Base-by-base conservation (phyloP, 371 early-diverging fungal genomes). In the Saksenaea oblongispora region DNA sequence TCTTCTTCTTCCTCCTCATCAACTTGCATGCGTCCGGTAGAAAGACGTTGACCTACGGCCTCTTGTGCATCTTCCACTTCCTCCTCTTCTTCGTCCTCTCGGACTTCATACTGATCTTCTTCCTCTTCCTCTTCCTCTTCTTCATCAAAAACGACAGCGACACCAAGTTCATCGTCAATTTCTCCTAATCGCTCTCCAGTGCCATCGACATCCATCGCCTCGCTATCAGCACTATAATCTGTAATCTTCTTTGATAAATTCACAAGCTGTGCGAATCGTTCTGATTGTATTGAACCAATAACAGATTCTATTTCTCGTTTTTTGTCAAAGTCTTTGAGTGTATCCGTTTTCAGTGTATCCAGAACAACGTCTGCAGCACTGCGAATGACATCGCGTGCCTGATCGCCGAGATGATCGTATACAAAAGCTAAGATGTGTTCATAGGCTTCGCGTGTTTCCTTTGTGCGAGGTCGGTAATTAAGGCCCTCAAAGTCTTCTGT, bases 171-270 rank as follows among this genome's bases (percentile, higher is more conserved):
- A 53, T 87, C 90, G 47, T 90, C 90, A 66, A 90, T 87, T 22
- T 82, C 88, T 56, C 87, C 87, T 11, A 76, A 54, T 54, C 71
- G 72, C 31, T 70, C 77, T 8, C 75, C 82, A 58, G 70, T 70
- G 24, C 73, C 75, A 47, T 87, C 82, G 18, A 81, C 75, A 44
- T 83, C 80, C 81, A 79, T 82, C 9, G 69, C 65, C 15, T 79
- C 83, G n/a, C 73, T 73, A 56, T 78, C 81, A 27, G 70, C 71
- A 18, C 68, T 66, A 36, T 91, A 98, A 69, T 98, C 99, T 3
- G 96, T 95, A 55, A 98, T 93, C 70, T 94, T 92, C 69, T 95
- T 95, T 11, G 95, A 93, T 39, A 97, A 83, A 64, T 92, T 94
- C 39, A 97, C 86, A 17, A 97, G 85, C 60, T 89, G 89, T 15